Conservation (phyloP, 176 grass and related monocot species). For the Lolium multiflorum region DNA sequence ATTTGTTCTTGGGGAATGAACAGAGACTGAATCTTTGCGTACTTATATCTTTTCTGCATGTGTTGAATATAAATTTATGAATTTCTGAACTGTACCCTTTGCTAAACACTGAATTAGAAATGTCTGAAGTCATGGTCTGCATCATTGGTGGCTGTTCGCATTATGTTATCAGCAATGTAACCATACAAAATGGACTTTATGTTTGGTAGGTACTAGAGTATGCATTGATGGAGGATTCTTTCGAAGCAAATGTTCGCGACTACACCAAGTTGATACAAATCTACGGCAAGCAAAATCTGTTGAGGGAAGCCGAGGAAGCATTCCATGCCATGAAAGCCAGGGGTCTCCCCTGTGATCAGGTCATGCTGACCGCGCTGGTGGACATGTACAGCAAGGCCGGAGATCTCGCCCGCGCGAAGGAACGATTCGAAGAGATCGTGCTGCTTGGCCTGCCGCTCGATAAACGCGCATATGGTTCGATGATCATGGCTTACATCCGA, state of each 20-base stretch:
- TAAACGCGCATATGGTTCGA: constrained; percentile 78
- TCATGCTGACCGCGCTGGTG: constrained; percentile 43
- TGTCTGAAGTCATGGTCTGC: neutral
- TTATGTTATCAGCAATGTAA: neutral
- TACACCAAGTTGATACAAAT: constrained; percentile 84
- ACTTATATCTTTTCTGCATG: neutral
- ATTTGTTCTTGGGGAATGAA: neutral
- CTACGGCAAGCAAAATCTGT: constrained; percentile 71
- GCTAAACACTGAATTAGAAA: neutral
- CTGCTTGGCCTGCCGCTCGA: constrained; percentile 67
- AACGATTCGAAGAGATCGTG: constrained; percentile 70
- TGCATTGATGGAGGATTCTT: constrained; percentile 70
- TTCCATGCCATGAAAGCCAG: constrained; percentile 69
- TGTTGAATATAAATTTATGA: neutral
- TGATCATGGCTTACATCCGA: constrained; percentile 93
- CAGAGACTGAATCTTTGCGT: neutral
- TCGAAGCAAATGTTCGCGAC: constrained; percentile 77
- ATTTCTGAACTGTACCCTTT: neutral
- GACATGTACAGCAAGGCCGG: constrained; percentile 27
- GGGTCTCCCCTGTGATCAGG: constrained; percentile 75
- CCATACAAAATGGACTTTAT: neutral
- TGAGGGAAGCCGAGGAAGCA: constrained; percentile 70
- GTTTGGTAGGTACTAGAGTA: constrained; percentile 62
- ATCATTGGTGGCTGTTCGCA: neutral
- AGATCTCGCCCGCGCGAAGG: constrained; percentile 18